Conservation (phyloP, 202 grass and related monocot genomes). For the Carex arenaria region DNA sequence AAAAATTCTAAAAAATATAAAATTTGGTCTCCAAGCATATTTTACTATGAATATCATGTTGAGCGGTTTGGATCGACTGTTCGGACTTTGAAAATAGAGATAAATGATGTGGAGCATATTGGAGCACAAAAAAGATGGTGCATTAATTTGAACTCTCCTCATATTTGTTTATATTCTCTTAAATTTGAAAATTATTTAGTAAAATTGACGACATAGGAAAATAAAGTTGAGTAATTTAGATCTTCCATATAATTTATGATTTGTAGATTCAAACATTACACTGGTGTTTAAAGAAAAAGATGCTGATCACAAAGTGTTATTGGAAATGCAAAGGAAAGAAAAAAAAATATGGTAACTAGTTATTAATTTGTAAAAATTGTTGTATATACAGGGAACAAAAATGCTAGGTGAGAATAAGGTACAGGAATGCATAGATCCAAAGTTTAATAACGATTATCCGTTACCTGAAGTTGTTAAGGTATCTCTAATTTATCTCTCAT, state of each 20-base stretch:
- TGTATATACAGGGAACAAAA: constrained; percentile 23
- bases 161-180: no score
- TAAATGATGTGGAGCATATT: no score
- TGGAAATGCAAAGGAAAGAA: background rate
- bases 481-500: background rate
- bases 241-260: background rate
- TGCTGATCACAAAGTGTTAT: background rate
- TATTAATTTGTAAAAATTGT: background rate
- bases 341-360: background rate
- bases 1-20: no score
- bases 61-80: no score
- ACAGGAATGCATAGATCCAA: constrained; percentile 56
- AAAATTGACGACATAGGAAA: background rate
- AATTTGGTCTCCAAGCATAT: no score
- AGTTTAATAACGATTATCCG: constrained; percentile 37
- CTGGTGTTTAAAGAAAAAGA: background rate
- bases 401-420: constrained; percentile 51
- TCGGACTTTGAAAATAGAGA: no score
- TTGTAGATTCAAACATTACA: background rate
- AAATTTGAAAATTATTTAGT: background rate
- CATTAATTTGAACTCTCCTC: no score
- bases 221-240: background rate
- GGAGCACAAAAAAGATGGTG: no score
- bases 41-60: no score
- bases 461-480: constrained; percentile 45